Percentiles rank a stretch among this genome's conserved stretches.
These are phyloP conservation scores for Ogataea chonburiensis DNA, from an alignment of 805 yeast genomes.

Conservation along the genomic window DNA sequence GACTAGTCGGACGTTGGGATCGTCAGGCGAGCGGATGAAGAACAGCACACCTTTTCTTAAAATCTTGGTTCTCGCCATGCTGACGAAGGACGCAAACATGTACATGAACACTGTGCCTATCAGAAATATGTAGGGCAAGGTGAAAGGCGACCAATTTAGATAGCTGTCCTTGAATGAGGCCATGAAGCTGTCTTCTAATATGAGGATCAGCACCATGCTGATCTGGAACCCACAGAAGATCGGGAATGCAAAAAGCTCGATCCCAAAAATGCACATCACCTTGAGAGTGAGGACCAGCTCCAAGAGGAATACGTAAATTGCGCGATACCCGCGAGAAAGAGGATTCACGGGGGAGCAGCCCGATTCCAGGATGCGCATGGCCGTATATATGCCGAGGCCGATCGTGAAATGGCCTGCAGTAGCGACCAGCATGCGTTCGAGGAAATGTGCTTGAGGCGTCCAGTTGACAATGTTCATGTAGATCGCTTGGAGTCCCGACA, in stretches of 20 bases:
- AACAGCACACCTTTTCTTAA: slow-evolving; percentile 87
- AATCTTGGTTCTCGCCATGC: slow-evolving; percentile 71
- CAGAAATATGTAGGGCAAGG: slow-evolving; percentile 47
- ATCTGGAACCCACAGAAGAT: slow-evolving; percentile 78
- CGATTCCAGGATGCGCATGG: slow-evolving; percentile 29
- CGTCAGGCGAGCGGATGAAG: slow-evolving; percentile 92
- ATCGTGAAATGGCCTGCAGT: slow-evolving; percentile 23
- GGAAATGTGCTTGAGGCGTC: slow-evolving; percentile 22
- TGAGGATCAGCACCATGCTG: slow-evolving; percentile 65
- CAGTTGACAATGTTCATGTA: slow-evolving; percentile 20
- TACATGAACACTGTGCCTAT: slow-evolving; percentile 81
- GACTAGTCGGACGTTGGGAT: slow-evolving; percentile 80
- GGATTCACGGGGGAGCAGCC: slow-evolving; percentile 41
- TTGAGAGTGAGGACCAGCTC: slow-evolving; percentile 63
- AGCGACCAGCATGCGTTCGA: slow-evolving; percentile 21
- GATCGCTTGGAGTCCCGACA: slow-evolving; percentile 12
- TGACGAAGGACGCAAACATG: slow-evolving; percentile 78
- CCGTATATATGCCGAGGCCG: slow-evolving; percentile 7
- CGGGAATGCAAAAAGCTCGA: slow-evolving; percentile 86
- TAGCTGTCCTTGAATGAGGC: slow-evolving; percentile 5
- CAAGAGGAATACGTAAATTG: slow-evolving; percentile 49
- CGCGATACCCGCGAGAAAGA: slow-evolving; percentile 49
- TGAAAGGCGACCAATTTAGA: not conserved
- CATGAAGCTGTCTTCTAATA: slow-evolving; percentile 33
- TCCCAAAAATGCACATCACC: slow-evolving; percentile 68